A percentile compares a stretch with the other conserved stretches of the same genome.
Evolutionary conservation across 2,329 filamentous ascomycete genomes (phyloP).

Genomic region (Aquanectria penicillioides): DNA sequence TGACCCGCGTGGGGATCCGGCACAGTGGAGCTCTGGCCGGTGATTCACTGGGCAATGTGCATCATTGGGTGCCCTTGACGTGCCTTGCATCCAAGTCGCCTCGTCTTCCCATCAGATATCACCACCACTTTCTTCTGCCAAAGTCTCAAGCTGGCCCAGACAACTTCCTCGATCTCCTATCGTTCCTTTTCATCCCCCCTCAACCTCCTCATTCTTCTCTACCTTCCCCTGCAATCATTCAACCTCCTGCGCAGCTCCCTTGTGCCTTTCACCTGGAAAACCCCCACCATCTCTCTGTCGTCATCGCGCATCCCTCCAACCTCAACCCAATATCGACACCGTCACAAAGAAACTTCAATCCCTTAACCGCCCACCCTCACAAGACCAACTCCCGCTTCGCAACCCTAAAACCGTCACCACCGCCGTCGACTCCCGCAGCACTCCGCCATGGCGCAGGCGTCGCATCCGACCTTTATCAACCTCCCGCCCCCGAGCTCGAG

Average conservation of each 20-base stretch:
- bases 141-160: background rate
- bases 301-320: conserved; percentile 12
- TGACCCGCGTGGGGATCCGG: conserved; percentile 5
- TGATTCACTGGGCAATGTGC: conserved; percentile 10
- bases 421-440: conserved; percentile 5
- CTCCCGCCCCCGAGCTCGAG: conserved; percentile 84
- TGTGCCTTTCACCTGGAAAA: background rate
- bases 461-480: conserved; percentile 78
- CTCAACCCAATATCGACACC: background rate
- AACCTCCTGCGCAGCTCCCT: background rate
- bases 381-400: background rate
- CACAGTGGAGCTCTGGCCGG: conserved; percentile 8
- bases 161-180: background rate
- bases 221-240: background rate
- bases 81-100: conserved; percentile 15
- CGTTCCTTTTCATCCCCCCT: background rate
- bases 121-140: conserved; percentile 8
- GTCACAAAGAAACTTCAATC: background rate
- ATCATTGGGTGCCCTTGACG: conserved; percentile 13
- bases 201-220: background rate
- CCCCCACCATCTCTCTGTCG: conserved; percentile 10
- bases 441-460: conserved; percentile 51
- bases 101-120: conserved; percentile 3
- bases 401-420: conserved; percentile 3
- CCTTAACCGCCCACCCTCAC: background rate